Base-by-base conservation (phyloP, 2,329 filamentous ascomycete genomes). In the Aspergillus ruber region DNA sequence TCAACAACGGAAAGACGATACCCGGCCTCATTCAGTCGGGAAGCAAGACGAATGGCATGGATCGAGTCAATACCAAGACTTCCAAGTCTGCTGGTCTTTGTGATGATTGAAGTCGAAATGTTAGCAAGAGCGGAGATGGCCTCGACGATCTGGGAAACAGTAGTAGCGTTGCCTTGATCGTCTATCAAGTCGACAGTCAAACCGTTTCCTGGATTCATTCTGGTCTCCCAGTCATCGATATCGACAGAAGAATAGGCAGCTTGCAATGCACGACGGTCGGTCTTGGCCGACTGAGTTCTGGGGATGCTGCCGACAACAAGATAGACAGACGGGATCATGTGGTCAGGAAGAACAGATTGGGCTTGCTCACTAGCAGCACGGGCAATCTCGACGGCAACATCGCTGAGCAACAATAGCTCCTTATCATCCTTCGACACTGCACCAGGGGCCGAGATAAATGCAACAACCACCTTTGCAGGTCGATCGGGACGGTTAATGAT, bases 311-410 rank as follows among this genome's bases (percentile, higher is more conserved):
- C 54, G 5, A 67, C 51, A 3, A 64, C 56, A 3, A 67, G 53
- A 38, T 60, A 68, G 6, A 59, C 58, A 1, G 59, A 62, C 2
- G 65, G 65, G 15, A 66, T 53, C 65, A 68, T 68, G 42, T 68
- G 59, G 35, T 53, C 50, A 9, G 65, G 65, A 10, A 68, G 48
- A 6, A 44, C 21, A 15, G 51, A 44, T 6, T 53, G 44, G 2
- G 60, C 58, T 36, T 57, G 44, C 1, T 54, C 44, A n/a, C 49
- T 53, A 10, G 61, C 56, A 15, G 57, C 53, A 29, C 48, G 51
- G n/a, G 55, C 57, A 40, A 63, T 51, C 4, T 57, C 49, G 12
- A 59, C 42, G 6, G 57, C 58, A 5, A 44, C 39, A 4, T 55
- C 49, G 29, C 56, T 47, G 3, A 48, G 36, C 3, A 60, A 15